phyloP scores from a whole-genome alignment of 305 asterid genomes.

The Fraxinus dipetala region DNA sequence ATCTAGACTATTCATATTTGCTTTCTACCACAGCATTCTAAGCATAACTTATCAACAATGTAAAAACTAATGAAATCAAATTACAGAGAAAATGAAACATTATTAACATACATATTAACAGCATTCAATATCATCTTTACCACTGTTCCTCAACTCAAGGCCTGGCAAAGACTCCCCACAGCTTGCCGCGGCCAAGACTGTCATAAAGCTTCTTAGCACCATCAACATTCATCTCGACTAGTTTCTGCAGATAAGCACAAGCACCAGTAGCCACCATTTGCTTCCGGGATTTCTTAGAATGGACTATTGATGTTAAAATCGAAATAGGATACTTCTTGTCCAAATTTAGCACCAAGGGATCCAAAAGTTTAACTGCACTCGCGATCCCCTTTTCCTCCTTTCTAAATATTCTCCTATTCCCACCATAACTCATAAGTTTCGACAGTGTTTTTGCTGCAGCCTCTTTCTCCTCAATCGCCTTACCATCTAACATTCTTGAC shows the following conservation, averaged over 20 bases:
- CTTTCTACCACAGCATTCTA: conserved; percentile 36
- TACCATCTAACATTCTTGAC: conserved; percentile 66
- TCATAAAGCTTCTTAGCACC: conserved; percentile 81
- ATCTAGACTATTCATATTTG: conserved; percentile 31
- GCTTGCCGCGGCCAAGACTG: conserved; percentile 51
- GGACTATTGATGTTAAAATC: conserved; percentile 43
- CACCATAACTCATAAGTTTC: conserved; percentile 42
- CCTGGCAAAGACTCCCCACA: conserved; percentile 72
- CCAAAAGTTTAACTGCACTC: conserved; percentile 50
- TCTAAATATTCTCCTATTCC: conserved; percentile 57
- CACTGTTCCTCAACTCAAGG: conserved; percentile 21
- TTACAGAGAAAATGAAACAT: conserved; percentile 13
- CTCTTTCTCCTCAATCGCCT: conserved; percentile 70
- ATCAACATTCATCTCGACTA: conserved; percentile 57
- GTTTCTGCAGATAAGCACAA: conserved; percentile 53
- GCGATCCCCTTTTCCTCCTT: conserved; percentile 72
- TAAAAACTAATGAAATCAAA: conserved; percentile 23
- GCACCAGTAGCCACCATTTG: conserved; percentile 71
- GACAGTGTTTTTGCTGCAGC: conserved; percentile 62
- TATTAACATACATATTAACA: conserved; percentile 33
- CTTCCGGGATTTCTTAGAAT: conserved; percentile 69
- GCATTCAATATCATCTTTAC: conserved; percentile 1
- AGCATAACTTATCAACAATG: conserved; percentile 44
- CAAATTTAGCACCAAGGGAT: conserved; percentile 44
- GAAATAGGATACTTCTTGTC: conserved; percentile 50